Conservation (phyloP, 352 stramenopile species). For the Salisapilia sapeloensis region DNA sequence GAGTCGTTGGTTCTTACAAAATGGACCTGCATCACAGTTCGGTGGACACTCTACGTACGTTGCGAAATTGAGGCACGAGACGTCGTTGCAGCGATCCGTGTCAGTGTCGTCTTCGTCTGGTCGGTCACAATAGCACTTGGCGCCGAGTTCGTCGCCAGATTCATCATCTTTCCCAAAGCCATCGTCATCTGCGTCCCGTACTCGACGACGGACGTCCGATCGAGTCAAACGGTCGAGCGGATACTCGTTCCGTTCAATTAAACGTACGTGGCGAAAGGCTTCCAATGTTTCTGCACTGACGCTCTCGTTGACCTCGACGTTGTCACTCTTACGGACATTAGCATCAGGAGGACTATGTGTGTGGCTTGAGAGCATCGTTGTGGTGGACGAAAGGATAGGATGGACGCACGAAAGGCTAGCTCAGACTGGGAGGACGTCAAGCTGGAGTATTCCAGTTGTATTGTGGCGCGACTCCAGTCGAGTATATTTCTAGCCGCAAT, state of each 20-base stretch:
- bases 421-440: too few relatives aligned
- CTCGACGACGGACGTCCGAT: conserved; percentile 8
- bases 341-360: too few relatives aligned
- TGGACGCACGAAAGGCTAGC: too few relatives aligned
- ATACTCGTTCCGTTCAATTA: conserved; percentile 59
- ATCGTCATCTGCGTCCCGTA: conserved; percentile 7
- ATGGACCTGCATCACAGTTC: conserved; percentile 22
- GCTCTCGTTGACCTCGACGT: too few relatives aligned
- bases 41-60: conserved; percentile 69
- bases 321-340: too few relatives aligned
- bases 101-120: conserved; percentile 21
- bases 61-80: conserved; percentile 80
- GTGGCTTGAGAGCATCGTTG: too few relatives aligned
- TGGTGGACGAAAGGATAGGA: too few relatives aligned
- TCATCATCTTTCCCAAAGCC: conserved; percentile 24
- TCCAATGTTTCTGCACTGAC: too few relatives aligned
- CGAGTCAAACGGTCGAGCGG: conserved; percentile 31
- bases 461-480: too few relatives aligned
- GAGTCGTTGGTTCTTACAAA: conserved; percentile 58
- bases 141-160: conserved; percentile 15
- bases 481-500: too few relatives aligned
- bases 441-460: too few relatives aligned
- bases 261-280: conserved; percentile 35
- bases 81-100: conserved; percentile 45
- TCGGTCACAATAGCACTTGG: conserved; percentile 39